Conservation (phyloP, 2,329 filamentous ascomycete genomes). For the Pseudogymnoascus sp. region DNA sequence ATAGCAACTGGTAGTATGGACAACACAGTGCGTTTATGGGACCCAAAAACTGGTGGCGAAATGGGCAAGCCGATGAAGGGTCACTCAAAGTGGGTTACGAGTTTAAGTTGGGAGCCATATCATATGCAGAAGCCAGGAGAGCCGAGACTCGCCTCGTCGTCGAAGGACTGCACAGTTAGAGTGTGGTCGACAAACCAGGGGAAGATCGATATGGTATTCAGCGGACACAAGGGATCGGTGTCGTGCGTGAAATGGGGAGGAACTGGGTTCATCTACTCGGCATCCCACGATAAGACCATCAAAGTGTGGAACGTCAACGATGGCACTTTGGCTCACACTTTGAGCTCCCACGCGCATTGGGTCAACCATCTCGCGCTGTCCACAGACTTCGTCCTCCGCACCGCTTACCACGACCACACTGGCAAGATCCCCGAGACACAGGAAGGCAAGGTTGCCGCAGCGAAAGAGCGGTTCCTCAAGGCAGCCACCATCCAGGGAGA, state of each 20-base stretch:
- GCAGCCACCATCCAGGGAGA: constrained; percentile 69
- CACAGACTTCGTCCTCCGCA: constrained; percentile 82
- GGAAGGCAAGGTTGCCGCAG: constrained; percentile 64
- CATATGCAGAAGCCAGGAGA: constrained; percentile 68
- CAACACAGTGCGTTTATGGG: constrained; percentile 83
- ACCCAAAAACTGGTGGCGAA: constrained; percentile 69
- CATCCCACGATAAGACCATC: constrained; percentile 84
- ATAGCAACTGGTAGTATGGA: constrained; percentile 92
- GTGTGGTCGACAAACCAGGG: constrained; percentile 79
- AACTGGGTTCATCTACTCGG: constrained; percentile 73
- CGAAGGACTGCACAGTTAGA: constrained; percentile 80
- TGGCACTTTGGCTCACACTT: constrained; percentile 70
- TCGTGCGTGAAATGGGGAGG: constrained; percentile 93
- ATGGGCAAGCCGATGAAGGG: constrained; percentile 65
- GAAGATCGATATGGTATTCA: constrained; percentile 70
- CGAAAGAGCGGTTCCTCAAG: constrained; percentile 75
- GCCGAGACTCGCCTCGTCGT: constrained; percentile 73
- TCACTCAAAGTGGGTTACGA: constrained; percentile 83
- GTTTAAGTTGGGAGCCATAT: constrained; percentile 86
- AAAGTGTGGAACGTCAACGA: constrained; percentile 79
- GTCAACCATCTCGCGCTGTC: constrained; percentile 92
- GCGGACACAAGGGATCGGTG: constrained; percentile 80
- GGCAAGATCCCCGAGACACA: constrained; percentile 59
- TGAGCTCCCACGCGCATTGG: constrained; percentile 82
- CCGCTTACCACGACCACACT: constrained; percentile 77